Percentiles rank a stretch among this genome's conserved stretches.
Evolutionary conservation across 2,329 filamentous ascomycete species (phyloP).

Genomic region (Botrytis aclada): DNA sequence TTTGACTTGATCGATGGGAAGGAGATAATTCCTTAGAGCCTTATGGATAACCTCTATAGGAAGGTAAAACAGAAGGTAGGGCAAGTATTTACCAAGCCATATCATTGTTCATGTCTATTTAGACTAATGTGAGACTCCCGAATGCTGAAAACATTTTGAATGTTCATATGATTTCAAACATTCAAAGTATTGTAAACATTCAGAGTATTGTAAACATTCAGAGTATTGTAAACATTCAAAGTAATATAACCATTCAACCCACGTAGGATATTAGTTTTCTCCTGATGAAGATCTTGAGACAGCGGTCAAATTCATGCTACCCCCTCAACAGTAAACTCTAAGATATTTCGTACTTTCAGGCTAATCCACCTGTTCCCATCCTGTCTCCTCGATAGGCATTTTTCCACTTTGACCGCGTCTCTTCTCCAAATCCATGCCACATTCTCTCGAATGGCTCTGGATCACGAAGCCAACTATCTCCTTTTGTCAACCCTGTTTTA

Average conservation of each 20-base stretch:
- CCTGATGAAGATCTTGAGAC: not conserved
- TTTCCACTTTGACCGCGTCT: constrained; percentile 19
- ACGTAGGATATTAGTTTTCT: not conserved
- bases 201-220: not conserved
- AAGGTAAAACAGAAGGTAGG: not conserved
- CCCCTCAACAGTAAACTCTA: not conserved
- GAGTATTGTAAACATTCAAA: not conserved
- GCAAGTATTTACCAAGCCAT: not conserved
- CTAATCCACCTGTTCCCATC: constrained; percentile 1
- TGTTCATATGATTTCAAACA: not conserved
- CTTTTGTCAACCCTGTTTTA: not conserved
- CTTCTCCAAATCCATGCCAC: constrained; percentile 14
- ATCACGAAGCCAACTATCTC: constrained; percentile 13
- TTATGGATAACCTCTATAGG: not conserved
- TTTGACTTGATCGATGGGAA: constrained; percentile 19
- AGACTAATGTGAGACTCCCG: not conserved
- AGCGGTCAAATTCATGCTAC: not conserved
- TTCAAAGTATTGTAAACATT: not conserved
- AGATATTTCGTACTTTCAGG: not conserved
- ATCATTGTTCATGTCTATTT: not conserved
- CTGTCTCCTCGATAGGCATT: not conserved
- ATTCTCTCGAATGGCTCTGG: constrained; percentile 12
- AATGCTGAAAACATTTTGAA: not conserved
- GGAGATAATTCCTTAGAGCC: constrained; percentile 15
- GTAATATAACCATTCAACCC: not conserved